A percentile compares a stretch with the other conserved stretches of the same genome.
Conservation (phyloP, 202 grass and related monocot species). For the Bolboschoenoplectus hybrid region DNA sequence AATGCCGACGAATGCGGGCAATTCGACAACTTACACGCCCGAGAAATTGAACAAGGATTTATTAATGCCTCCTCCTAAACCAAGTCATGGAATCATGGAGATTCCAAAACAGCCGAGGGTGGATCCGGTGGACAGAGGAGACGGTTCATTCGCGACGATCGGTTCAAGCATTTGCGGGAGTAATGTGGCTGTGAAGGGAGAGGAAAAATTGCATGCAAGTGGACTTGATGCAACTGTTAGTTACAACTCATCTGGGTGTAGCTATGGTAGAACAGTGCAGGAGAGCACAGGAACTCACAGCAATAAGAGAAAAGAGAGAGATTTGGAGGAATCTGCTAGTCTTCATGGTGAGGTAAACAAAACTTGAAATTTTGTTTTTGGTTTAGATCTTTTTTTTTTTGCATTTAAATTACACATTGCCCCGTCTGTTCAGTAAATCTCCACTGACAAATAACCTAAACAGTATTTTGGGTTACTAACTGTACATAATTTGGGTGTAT, state of each 20-base stretch:
- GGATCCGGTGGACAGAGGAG: conserved; percentile 36
- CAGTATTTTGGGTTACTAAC: not conserved
- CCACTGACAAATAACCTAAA: not conserved
- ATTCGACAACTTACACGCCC: not conserved
- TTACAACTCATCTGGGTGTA: conserved; percentile 43
- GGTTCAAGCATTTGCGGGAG: conserved; percentile 78
- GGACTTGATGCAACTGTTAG: conserved; percentile 40
- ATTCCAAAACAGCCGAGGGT: conserved; percentile 35
- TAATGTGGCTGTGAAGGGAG: conserved; percentile 49
- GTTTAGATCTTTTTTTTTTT: not conserved
- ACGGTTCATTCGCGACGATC: conserved; percentile 55
- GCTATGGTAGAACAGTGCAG: conserved; percentile 52
- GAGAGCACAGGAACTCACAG: conserved; percentile 56
- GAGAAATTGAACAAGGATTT: conserved; percentile 45
- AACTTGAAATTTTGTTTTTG: not conserved
- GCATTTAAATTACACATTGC: not conserved
- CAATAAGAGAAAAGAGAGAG: conserved; percentile 63
- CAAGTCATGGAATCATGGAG: not conserved
- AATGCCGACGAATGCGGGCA: conserved; percentile 19
- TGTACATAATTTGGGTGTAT: not conserved
- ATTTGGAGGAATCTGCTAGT: conserved; percentile 58
- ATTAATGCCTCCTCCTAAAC: conserved; percentile 62
- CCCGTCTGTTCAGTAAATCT: not conserved
- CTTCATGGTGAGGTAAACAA: conserved; percentile 51
- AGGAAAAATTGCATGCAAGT: conserved; percentile 22